These are phyloP conservation scores for Chaetothyriales sp. DNA, from an alignment of 2,329 filamentous ascomycete genomes.

Conservation along the genomic window DNA sequence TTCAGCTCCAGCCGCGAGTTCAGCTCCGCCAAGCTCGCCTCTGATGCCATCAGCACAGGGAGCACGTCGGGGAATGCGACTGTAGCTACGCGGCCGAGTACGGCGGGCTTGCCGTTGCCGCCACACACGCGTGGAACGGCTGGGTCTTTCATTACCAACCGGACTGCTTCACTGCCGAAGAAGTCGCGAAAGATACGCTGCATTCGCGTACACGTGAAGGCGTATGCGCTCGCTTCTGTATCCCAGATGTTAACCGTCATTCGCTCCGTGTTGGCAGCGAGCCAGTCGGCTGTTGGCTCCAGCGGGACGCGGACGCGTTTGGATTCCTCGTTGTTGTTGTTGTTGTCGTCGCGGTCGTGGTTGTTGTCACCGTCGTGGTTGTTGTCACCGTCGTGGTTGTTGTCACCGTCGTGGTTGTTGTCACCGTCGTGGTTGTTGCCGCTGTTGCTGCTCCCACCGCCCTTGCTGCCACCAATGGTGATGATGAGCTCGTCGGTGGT, in stretches of 20 bases:
- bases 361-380: background rate
- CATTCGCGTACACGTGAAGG: slow-evolving; percentile 36
- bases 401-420: background rate
- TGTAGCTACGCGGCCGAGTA: slow-evolving; percentile 41
- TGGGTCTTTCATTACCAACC: slow-evolving; percentile 50
- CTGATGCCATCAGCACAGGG: slow-evolving; percentile 42
- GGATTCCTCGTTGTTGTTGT: slow-evolving; percentile 4
- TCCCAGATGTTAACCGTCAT: slow-evolving; percentile 45
- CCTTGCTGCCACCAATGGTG: slow-evolving; percentile 17
- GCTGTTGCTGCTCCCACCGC: background rate
- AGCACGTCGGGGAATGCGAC: slow-evolving; percentile 49
- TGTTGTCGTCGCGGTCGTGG: slow-evolving; percentile 3
- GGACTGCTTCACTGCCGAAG: slow-evolving; percentile 34
- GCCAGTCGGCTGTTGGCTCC: slow-evolving; percentile 41
- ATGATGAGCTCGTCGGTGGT: slow-evolving; percentile 37
- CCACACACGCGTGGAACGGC: slow-evolving; percentile 38
- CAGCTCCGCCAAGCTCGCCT: slow-evolving; percentile 44
- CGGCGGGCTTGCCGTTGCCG: slow-evolving; percentile 41
- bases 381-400: background rate
- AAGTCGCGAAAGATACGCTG: slow-evolving; percentile 43
- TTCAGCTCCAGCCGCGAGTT: slow-evolving; percentile 37
- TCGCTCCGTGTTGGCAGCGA: slow-evolving; percentile 39
- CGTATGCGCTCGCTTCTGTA: slow-evolving; percentile 42
- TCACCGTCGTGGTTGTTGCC: too few relatives aligned
- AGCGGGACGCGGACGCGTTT: slow-evolving; percentile 40